Evolutionary conservation across 1,284 basidiomycete genomes (phyloP).

Genomic region (Apiotrichum brassicae): DNA sequence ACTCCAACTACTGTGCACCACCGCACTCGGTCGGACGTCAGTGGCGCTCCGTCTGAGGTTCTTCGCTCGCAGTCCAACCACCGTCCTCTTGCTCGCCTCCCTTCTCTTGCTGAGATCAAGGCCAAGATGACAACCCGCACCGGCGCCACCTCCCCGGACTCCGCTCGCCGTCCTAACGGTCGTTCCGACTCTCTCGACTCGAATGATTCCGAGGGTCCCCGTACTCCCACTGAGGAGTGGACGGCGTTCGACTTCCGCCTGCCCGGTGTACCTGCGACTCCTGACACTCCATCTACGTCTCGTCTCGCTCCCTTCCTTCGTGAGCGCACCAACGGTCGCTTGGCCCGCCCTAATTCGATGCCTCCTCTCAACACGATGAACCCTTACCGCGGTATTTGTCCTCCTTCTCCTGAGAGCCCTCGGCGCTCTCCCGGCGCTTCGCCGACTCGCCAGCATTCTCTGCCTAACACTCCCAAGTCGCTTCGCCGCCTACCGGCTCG

Average conservation of each 20-base stretch:
- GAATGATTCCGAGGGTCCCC: slow-evolving; percentile 31
- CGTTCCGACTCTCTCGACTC: slow-evolving; percentile 20
- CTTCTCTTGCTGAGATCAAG: slow-evolving; percentile 41
- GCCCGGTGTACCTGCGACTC: slow-evolving; percentile 5
- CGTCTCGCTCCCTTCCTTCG: slow-evolving; percentile 39
- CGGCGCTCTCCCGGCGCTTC: neutral
- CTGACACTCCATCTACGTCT: slow-evolving; percentile 19
- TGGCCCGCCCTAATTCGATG: slow-evolving; percentile 28
- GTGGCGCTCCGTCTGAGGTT: slow-evolving; percentile 13
- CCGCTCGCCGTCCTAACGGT: neutral
- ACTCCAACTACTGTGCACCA: slow-evolving; percentile 14
- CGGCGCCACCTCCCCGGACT: neutral
- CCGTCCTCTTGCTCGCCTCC: slow-evolving; percentile 19
- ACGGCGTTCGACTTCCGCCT: slow-evolving; percentile 10
- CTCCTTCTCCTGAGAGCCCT: neutral
- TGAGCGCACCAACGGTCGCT: slow-evolving; percentile 33
- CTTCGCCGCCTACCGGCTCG: neutral
- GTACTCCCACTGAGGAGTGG: slow-evolving; percentile 38
- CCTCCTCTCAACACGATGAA: slow-evolving; percentile 16
- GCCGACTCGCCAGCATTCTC: slow-evolving; percentile 1
- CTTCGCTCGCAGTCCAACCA: slow-evolving; percentile 5
- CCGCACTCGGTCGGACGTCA: slow-evolving; percentile 23
- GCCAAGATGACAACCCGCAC: slow-evolving; percentile 25
- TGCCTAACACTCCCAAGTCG: slow-evolving; percentile 5
- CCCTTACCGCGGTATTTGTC: neutral